Conservation (phyloP, 2,329 filamentous ascomycete genomes). For the Ceratocystis cacaofunesta region DNA sequence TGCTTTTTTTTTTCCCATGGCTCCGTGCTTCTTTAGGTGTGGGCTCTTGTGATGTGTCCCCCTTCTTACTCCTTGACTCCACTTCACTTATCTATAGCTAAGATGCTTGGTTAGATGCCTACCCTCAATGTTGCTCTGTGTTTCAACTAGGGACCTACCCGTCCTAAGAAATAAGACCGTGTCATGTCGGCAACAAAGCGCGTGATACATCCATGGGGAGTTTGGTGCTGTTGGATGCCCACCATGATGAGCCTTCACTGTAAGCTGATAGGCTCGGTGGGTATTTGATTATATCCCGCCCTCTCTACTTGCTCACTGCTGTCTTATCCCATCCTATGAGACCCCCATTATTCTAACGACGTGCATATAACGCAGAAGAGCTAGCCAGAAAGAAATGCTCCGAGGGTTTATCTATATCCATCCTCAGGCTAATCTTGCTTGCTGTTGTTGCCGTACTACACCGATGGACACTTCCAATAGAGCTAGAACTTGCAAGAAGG, state of each 20-base stretch:
- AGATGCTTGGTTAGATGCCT: background rate
- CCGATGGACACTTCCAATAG: background rate
- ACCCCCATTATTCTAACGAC: too few relatives aligned
- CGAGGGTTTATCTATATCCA: background rate
- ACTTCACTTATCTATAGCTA: background rate
- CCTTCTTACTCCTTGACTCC: background rate
- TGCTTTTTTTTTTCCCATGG: background rate
- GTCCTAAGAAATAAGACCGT: too few relatives aligned
- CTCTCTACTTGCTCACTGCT: too few relatives aligned
- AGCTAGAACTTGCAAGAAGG: background rate
- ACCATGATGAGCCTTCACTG: too few relatives aligned
- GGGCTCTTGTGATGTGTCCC: background rate
- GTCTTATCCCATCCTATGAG: too few relatives aligned
- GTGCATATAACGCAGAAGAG: background rate
- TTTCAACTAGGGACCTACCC: too few relatives aligned
- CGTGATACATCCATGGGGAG: too few relatives aligned
- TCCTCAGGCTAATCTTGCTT: background rate
- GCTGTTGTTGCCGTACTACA: background rate
- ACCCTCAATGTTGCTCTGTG: too few relatives aligned
- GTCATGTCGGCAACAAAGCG: too few relatives aligned
- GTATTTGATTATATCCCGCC: too few relatives aligned
- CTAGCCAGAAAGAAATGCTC: background rate
- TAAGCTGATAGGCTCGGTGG: too few relatives aligned
- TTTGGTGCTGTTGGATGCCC: too few relatives aligned
- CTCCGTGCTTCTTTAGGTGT: background rate